A percentile compares a stretch with the other conserved stretches of the same genome.
These are phyloP conservation scores for Fallopia convolvulus DNA, from an alignment of 148 eudicot species.

Conservation along the genomic window DNA sequence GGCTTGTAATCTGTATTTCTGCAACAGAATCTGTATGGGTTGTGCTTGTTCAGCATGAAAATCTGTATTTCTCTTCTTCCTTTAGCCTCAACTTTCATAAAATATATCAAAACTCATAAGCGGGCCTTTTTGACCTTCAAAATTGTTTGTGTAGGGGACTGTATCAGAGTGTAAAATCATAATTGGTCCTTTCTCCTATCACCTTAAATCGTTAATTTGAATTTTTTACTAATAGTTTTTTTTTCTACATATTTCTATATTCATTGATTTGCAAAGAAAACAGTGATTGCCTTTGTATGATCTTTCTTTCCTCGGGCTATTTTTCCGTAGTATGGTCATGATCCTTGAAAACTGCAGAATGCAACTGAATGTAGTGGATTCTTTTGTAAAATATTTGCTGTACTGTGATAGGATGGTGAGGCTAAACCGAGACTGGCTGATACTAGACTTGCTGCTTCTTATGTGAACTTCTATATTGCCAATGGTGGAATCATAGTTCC, in stretches of 20 bases:
- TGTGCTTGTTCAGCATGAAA: not conserved
- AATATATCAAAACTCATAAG: not conserved
- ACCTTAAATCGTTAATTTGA: not conserved
- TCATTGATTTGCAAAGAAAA: not conserved
- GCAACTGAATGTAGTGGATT: not conserved
- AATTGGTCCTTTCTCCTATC: not conserved
- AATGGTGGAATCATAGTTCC: slow-evolving; percentile 79
- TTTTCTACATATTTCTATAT: not conserved
- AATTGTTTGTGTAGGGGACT: not conserved
- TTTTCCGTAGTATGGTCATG: not conserved
- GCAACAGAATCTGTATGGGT: not conserved
- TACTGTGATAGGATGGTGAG: slow-evolving; percentile 48
- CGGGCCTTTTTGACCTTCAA: not conserved
- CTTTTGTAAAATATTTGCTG: not conserved
- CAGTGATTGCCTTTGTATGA: not conserved
- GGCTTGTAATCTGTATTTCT: not conserved
- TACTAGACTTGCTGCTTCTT: slow-evolving; percentile 91
- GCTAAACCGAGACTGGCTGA: slow-evolving; percentile 73
- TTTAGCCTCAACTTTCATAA: not conserved
- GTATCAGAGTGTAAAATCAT: not conserved
- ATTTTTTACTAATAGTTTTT: not conserved
- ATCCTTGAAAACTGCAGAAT: not conserved
- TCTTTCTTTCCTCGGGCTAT: not conserved
- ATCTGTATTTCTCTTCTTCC: not conserved
- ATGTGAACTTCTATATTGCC: slow-evolving; percentile 88